phyloP scores from a whole-genome alignment of 805 yeast species.

The Torulaspora microellipsoides region DNA sequence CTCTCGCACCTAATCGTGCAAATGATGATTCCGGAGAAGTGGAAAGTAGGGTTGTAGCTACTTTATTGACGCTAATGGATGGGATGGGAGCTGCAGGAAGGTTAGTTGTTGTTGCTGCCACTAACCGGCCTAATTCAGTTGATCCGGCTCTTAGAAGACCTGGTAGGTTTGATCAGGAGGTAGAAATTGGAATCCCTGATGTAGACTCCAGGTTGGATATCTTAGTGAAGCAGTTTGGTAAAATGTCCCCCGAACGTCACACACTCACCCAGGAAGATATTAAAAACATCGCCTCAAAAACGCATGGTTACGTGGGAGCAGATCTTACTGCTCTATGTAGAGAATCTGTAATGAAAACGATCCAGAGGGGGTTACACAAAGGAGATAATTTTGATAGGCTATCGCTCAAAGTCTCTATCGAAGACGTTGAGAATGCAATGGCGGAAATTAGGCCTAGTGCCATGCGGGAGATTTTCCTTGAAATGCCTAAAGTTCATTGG shows the following conservation, averaged over 20 bases:
- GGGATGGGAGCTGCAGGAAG: conserved; percentile 63
- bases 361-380: conserved; percentile 51
- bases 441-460: conserved; percentile 90
- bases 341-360: conserved; percentile 82
- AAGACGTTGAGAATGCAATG: conserved; percentile 68
- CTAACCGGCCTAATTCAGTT: conserved; percentile 63
- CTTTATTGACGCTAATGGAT: conserved; percentile 77
- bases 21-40: conserved; percentile 87
- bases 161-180: conserved; percentile 85
- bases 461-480: conserved; percentile 91
- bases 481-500: conserved; percentile 93
- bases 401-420: conserved; percentile 43
- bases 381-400: conserved; percentile 22
- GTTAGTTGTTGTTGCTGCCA: conserved; percentile 67
- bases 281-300: conserved; percentile 59
- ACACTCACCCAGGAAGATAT: conserved; percentile 52
- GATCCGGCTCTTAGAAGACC: conserved; percentile 78
- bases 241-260: conserved; percentile 43
- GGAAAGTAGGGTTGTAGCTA: conserved; percentile 86
- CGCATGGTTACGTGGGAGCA: conserved; percentile 98
- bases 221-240: conserved; percentile 53
- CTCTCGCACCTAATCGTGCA: conserved; percentile 79
- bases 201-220: conserved; percentile 73
- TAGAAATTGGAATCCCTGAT: conserved; percentile 91
- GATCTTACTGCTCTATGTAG: conserved; percentile 84